These are phyloP conservation scores for barrel medic (Medicago truncatula) DNA, from an alignment of 306 rosid species.

Conservation along the genomic window MtrunA17r5.0-ANR NC_053043.1:4400001-4400500, in stretches of 20 bases:
- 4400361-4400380: too few species aligned
- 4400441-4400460: too few species aligned
- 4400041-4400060: conserved; percentile 34
- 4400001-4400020: conserved; percentile 56
- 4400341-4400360: too few species aligned
- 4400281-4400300: too few species aligned
- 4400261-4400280: too few species aligned
- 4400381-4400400: too few species aligned
- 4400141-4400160: conserved; percentile 22
- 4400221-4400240: conserved; percentile 37
- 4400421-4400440: too few species aligned
- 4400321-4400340: too few species aligned
- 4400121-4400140: conserved; percentile 47
- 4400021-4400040: conserved; percentile 57
- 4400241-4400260: neutral
- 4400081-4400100: conserved; percentile 51
- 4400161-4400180: neutral
- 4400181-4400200: conserved; percentile 29
- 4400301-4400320: too few species aligned
- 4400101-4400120: conserved; percentile 55
- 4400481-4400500: too few species aligned
- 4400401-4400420: too few species aligned
- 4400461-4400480: too few species aligned
- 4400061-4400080: conserved; percentile 18
- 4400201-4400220: conserved; percentile 29